These are phyloP conservation scores for Glycyrrhiza uralensis DNA, from an alignment of 306 rosid species.

Conservation along the genomic window DNA sequence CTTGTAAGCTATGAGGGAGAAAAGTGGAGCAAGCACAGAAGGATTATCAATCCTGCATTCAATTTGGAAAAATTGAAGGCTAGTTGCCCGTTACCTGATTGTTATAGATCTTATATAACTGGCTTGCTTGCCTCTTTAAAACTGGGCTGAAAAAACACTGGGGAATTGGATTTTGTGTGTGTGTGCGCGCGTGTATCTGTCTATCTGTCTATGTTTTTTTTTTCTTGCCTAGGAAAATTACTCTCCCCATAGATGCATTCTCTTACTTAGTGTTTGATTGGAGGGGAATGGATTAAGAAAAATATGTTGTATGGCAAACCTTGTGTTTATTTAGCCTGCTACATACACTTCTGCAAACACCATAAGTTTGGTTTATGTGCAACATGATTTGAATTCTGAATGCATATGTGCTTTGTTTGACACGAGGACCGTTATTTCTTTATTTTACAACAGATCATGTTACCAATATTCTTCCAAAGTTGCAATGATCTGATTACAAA, in stretches of 20 bases:
- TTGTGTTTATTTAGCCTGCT: not conserved
- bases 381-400: not conserved
- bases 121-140: not conserved
- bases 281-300: too few species aligned
- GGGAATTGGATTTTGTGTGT: too few species aligned
- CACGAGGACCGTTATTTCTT: not conserved
- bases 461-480: not conserved
- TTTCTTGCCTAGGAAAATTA: not conserved
- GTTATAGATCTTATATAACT: not conserved
- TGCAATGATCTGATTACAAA: slow-evolving; percentile 28
- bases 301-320: too few species aligned
- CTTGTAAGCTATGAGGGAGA: not conserved
- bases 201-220: not conserved
- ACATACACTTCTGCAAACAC: not conserved
- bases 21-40: too few species aligned
- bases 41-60: slow-evolving; percentile 18
- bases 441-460: slow-evolving; percentile 18
- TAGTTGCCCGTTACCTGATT: not conserved
- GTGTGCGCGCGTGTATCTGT: too few species aligned
- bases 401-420: not conserved
- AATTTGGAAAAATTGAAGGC: slow-evolving; percentile 4
- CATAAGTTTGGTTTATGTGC: not conserved
- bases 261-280: not conserved
- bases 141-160: not conserved
- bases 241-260: not conserved